Base-by-base conservation (phyloP, 768 basidiomycete species). In the Psilocybe tampanensis region DNA sequence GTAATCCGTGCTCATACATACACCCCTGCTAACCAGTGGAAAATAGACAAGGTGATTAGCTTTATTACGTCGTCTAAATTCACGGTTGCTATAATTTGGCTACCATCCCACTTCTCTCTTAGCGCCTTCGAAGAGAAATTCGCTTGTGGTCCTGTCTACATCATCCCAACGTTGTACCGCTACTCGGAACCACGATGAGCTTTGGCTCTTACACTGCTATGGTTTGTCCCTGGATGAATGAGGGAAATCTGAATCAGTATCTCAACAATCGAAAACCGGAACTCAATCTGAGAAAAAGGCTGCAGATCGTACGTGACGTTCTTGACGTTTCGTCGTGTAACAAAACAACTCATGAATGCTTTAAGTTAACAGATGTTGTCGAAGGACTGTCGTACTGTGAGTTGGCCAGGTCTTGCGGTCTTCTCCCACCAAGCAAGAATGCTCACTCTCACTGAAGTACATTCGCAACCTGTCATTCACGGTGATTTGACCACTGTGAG, bases 1-100 rank as follows among this genome's bases (percentile, higher is more conserved):
- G 58, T 61, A 9, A 56, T 62, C 22, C 61, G 61, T 13, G 21
- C 61, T 7, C 61, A 62, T 45, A 62, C 55, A 3, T 62, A 53
- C 29, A 59, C 32, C 5, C 54, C 55, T 33, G 33, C 47, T 7
- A 56, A 59, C 43, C 34, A 44, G 21, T 55, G 50, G 45, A 59
- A 59, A 21, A 55, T 62, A 9, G 58, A 59, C 13, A 56, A 62
- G 61, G 61, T 59, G 24, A 9, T 22, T 7, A 23, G 19, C 12
- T 23, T n/a, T n/a, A n/a, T n/a, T 19, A 23, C 8, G 12, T 2
- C 15, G 18, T 3, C 8, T 17, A 17, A 54, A 12, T 42, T 12
- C n/a, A n/a, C n/a, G n/a, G n/a, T n/a, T n/a, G n/a, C n/a, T n/a
- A n/a, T n/a, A 17, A 9, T 23, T 24, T 22, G 19, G n/a, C 21